Percentiles rank a stretch among this genome's conserved stretches.
These are phyloP conservation scores for Fusarium sp. DNA, from an alignment of 2,329 filamentous ascomycete genomes.

Conservation along the genomic window DNA sequence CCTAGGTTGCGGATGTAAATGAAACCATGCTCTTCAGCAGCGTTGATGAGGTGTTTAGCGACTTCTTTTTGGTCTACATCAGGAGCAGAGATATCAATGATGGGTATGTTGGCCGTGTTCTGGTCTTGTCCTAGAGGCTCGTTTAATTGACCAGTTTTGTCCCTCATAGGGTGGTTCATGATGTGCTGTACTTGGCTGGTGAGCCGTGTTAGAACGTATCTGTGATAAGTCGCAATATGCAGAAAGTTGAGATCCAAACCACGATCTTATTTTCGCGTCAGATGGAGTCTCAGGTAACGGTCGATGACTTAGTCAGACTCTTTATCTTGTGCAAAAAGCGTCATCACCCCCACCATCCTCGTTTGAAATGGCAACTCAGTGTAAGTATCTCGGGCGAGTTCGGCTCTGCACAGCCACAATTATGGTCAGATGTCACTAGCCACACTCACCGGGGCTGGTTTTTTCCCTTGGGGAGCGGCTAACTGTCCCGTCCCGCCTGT, in stretches of 20 bases:
- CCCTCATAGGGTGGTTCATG: conserved; percentile 12
- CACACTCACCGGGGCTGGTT: conserved; percentile 30
- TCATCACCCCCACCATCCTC: conserved; percentile 30
- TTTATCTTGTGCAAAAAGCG: conserved; percentile 16
- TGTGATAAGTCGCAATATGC: neutral
- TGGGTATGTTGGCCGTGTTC: conserved; percentile 70
- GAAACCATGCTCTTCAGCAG: conserved; percentile 87
- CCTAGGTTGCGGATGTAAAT: conserved; percentile 86
- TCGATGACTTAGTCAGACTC: neutral
- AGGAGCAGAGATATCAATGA: conserved; percentile 77
- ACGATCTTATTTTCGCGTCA: neutral
- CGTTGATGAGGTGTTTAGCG: conserved; percentile 79
- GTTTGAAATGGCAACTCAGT: conserved; percentile 9
- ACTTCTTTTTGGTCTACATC: conserved; percentile 64
- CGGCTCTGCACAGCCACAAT: conserved; percentile 25
- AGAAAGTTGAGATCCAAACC: neutral
- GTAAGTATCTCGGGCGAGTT: conserved; percentile 2
- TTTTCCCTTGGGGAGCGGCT: conserved; percentile 21
- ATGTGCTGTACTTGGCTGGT: neutral
- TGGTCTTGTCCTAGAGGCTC: conserved; percentile 34
- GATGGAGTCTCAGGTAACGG: neutral
- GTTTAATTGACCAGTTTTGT: conserved; percentile 7
- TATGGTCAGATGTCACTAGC: conserved; percentile 2
- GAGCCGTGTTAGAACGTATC: too few species aligned
- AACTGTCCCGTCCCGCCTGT: conserved; percentile 29